A percentile compares a stretch with the other conserved stretches of the same genome.
Conservation (phyloP, 2,329 filamentous ascomycete species). For the Alternaria arborescens region DNA sequence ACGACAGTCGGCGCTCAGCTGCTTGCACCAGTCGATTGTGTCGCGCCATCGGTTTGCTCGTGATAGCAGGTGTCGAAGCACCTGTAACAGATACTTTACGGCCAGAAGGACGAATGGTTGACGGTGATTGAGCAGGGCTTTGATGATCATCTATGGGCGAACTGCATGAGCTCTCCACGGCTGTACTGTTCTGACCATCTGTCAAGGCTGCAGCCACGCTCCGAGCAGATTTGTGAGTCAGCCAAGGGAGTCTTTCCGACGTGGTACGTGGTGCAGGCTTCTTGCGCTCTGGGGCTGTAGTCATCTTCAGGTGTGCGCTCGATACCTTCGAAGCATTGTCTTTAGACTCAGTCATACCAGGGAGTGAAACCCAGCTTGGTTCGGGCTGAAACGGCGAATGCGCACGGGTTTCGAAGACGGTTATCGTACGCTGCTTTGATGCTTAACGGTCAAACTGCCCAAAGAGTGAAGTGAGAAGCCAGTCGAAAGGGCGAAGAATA, state of each 20-base stretch:
- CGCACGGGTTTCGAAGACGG: neutral
- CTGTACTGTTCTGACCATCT: slow-evolving; percentile 3
- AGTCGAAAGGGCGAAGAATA: neutral
- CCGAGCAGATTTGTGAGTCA: slow-evolving; percentile 34
- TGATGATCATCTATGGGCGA: slow-evolving; percentile 7
- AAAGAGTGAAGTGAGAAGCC: neutral
- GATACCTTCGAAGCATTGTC: slow-evolving; percentile 2
- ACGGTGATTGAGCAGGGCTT: slow-evolving; percentile 11
- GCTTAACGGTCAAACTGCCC: neutral
- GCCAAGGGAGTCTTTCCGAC: slow-evolving; percentile 41
- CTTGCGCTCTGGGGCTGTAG: neutral
- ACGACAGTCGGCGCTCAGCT: slow-evolving; percentile 11
- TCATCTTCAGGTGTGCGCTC: neutral
- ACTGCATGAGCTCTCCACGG: slow-evolving; percentile 6
- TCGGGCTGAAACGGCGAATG: neutral
- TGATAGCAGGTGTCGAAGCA: slow-evolving; percentile 5
- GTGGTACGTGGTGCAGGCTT: slow-evolving; percentile 24
- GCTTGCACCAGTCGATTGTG: slow-evolving; percentile 17
- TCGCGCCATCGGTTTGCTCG: slow-evolving; percentile 1
- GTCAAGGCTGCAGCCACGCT: slow-evolving; percentile 2
- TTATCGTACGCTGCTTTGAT: neutral
- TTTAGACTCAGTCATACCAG: slow-evolving; percentile 5
- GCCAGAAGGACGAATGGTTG: slow-evolving; percentile 8
- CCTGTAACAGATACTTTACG: slow-evolving; percentile 10
- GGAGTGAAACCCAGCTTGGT: neutral